Evolutionary conservation across 2,329 filamentous ascomycete genomes (phyloP).

Genomic region (Talaromyces sp.): DNA sequence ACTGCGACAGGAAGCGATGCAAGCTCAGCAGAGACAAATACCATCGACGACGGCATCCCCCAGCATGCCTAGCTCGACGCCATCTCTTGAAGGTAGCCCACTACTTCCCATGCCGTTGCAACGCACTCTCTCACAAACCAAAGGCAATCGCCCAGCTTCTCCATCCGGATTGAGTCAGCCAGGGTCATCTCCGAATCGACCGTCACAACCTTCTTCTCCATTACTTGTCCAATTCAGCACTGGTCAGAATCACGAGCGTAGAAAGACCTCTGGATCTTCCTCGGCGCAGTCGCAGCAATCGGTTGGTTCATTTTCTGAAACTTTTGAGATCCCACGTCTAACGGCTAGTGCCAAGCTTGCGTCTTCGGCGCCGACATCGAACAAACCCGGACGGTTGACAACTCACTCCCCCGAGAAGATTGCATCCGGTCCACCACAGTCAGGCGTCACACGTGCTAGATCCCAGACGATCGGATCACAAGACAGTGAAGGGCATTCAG

Average conservation of each 20-base stretch:
- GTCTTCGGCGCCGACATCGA: conserved; percentile 54
- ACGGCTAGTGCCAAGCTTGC: conserved; percentile 49
- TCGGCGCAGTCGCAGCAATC: conserved; percentile 80
- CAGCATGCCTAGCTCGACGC: conserved; percentile 52
- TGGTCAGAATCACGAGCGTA: conserved; percentile 72
- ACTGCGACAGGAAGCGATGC: conserved; percentile 83
- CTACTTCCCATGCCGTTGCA: conserved; percentile 75
- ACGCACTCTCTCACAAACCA: conserved; percentile 76
- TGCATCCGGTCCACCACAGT: conserved; percentile 54
- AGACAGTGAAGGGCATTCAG: conserved; percentile 66
- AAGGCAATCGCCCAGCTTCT: conserved; percentile 77
- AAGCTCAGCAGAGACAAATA: conserved; percentile 55
- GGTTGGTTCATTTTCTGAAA: conserved; percentile 64
- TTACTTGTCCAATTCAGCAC: conserved; percentile 96
- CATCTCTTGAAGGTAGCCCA: conserved; percentile 79
- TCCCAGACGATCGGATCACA: conserved; percentile 93
- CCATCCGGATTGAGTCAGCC: conserved; percentile 75
- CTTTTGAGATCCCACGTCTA: conserved; percentile 64
- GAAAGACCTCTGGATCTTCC: conserved; percentile 88
- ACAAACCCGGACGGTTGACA: conserved; percentile 40
- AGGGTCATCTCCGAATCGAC: conserved; percentile 80
- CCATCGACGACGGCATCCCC: conserved; percentile 28
- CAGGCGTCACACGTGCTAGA: conserved; percentile 62
- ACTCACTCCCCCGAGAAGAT: conserved; percentile 58
- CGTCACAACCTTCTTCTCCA: conserved; percentile 80